Conservation (phyloP, 768 basidiomycete genomes). For the Lyophyllum shimeji region DNA sequence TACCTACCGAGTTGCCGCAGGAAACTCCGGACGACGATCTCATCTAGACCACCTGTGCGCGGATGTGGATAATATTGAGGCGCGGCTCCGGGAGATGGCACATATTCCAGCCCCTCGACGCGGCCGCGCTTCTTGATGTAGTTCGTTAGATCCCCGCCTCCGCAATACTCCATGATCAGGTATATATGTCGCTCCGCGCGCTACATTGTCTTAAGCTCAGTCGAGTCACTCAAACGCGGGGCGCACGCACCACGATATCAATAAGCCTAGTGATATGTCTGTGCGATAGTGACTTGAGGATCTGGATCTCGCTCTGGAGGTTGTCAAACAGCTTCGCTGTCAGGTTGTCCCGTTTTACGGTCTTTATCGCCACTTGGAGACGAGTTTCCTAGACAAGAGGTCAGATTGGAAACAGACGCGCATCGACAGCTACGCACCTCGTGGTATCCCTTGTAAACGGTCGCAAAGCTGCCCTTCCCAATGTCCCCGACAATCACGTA, state of each 20-base stretch:
- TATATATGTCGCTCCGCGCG: conserved; percentile 80
- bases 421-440: conserved; percentile 50
- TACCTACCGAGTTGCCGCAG: conserved; percentile 65
- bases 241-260: conserved; percentile 77
- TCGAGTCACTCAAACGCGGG: not conserved
- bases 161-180: conserved; percentile 97
- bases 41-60: conserved; percentile 84
- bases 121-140: conserved; percentile 98
- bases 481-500: conserved; percentile 77
- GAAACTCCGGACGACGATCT: conserved; percentile 89
- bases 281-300: conserved; percentile 91
- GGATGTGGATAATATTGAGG: conserved; percentile 91
- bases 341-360: conserved; percentile 84
- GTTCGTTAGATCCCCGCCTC: conserved; percentile 92
- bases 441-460: conserved; percentile 92
- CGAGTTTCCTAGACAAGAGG: conserved; percentile 61
- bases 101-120: conserved; percentile 84
- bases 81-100: conserved; percentile 65
- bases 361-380: conserved; percentile 89
- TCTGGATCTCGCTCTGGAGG: conserved; percentile 96
- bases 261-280: conserved; percentile 90
- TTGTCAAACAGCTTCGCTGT: conserved; percentile 94
- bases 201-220: conserved; percentile 28
- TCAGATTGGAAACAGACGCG: not conserved
- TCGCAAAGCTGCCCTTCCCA: conserved; percentile 94